These are phyloP conservation scores for Fonsecaea erecta DNA, from an alignment of 2,329 filamentous ascomycete genomes.

Conservation along the genomic window DNA sequence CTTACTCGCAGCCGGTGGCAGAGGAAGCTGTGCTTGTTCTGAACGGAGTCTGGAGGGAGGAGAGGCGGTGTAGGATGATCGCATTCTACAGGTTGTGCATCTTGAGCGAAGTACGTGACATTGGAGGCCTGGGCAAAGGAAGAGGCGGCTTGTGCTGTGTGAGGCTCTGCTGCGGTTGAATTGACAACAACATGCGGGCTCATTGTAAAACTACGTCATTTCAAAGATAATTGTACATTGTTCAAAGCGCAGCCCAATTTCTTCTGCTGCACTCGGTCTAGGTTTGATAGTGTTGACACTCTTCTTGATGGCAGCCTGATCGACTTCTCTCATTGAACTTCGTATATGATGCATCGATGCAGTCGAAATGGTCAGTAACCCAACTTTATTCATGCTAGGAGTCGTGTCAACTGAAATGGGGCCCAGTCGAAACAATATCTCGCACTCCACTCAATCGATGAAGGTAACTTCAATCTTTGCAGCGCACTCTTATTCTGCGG, in stretches of 20 bases:
- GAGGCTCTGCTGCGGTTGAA: neutral
- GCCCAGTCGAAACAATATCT: constrained; percentile 95
- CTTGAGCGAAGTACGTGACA: neutral
- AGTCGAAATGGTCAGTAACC: constrained; percentile 24
- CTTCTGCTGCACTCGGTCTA: neutral
- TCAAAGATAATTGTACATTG: constrained; percentile 11
- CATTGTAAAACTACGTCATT: constrained; percentile 27
- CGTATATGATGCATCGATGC: constrained; percentile 4
- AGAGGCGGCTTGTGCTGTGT: neutral
- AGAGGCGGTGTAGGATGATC: neutral
- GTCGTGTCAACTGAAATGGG: constrained; percentile 22
- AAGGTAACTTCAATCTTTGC: constrained; percentile 61
- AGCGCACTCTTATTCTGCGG: constrained; percentile 36
- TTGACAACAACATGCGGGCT: neutral
- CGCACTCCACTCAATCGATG: constrained; percentile 85
- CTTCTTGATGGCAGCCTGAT: neutral
- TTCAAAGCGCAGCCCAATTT: neutral
- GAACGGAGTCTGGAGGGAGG: neutral
- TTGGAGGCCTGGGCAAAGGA: neutral
- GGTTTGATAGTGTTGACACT: neutral
- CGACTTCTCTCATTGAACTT: neutral
- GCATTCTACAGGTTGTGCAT: neutral
- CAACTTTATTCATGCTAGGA: neutral
- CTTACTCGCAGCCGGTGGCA: neutral
- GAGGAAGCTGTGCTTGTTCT: neutral